phyloP scores from a whole-genome alignment of 257 asterid species.

The Anisodus acutangulus region DNA sequence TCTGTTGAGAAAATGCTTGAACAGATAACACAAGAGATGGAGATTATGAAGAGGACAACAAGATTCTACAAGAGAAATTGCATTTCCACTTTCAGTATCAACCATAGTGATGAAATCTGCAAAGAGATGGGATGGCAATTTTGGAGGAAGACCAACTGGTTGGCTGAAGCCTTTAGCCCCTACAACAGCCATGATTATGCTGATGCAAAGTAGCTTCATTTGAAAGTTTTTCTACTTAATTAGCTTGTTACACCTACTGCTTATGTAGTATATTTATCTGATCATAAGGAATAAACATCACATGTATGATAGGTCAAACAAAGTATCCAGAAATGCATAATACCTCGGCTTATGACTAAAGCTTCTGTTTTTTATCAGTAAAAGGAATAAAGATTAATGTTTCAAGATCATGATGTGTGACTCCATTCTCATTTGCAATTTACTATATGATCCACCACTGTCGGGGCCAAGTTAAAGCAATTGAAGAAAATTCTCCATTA shows the following conservation, averaged over 20 bases:
- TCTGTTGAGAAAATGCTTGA: slow-evolving; percentile 63
- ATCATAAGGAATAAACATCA: slow-evolving; percentile 14
- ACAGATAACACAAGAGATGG: slow-evolving; percentile 68
- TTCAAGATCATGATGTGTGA: background rate
- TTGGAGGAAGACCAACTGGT: slow-evolving; percentile 81
- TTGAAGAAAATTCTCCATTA: slow-evolving; percentile 4
- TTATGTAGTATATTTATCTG: slow-evolving; percentile 8
- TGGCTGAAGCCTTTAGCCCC: slow-evolving; percentile 84
- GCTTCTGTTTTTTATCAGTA: background rate
- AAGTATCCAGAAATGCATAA: background rate
- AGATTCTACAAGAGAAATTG: slow-evolving; percentile 85
- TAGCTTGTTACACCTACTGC: background rate
- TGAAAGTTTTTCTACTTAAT: background rate
- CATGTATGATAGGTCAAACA: background rate
- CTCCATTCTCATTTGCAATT: slow-evolving; percentile 25
- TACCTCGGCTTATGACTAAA: slow-evolving; percentile 15
- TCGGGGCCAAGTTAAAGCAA: background rate
- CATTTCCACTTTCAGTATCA: slow-evolving; percentile 88
- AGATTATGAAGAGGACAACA: slow-evolving; percentile 73
- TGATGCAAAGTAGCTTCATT: slow-evolving; percentile 37
- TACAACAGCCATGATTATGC: slow-evolving; percentile 81
- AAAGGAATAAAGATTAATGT: background rate
- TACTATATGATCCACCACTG: slow-evolving; percentile 1
- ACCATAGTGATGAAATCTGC: slow-evolving; percentile 83
- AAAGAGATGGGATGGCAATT: slow-evolving; percentile 91